Conservation (phyloP, 257 asterid species). For the Primulina eburnea region DNA sequence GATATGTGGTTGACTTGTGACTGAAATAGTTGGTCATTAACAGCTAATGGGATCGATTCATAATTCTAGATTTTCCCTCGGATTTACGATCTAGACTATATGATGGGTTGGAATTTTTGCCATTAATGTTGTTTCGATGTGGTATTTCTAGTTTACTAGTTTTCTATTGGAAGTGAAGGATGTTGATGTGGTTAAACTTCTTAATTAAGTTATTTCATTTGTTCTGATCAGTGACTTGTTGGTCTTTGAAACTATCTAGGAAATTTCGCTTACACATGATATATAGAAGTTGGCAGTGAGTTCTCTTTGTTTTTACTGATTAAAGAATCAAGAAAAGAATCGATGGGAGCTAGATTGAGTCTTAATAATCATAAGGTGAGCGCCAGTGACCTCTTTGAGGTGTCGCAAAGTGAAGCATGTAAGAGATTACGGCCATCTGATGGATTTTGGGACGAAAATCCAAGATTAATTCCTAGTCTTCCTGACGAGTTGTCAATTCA, state of each 20-base stretch:
- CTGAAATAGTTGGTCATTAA: background rate
- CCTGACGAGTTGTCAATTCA: slow-evolving; percentile 86
- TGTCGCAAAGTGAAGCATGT: slow-evolving; percentile 52
- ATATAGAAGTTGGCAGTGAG: slow-evolving; percentile 22
- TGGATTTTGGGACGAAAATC: slow-evolving; percentile 63
- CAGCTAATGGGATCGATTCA: background rate
- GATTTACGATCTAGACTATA: no score
- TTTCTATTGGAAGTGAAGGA: background rate
- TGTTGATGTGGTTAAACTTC: slow-evolving; percentile 9
- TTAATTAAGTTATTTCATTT: background rate
- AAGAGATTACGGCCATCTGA: slow-evolving; percentile 66
- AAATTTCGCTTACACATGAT: slow-evolving; percentile 21
- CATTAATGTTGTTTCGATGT: background rate
- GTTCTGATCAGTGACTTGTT: slow-evolving; percentile 15
- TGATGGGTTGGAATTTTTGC: background rate
- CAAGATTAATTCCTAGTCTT: slow-evolving; percentile 62
- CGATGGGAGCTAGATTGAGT: slow-evolving; percentile 78
- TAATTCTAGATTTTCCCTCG: background rate
- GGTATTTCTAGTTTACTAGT: background rate
- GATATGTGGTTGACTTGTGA: slow-evolving; percentile 20
- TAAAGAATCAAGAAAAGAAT: slow-evolving; percentile 14
- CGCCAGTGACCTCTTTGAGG: slow-evolving; percentile 36
- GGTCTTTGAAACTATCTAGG: slow-evolving; percentile 21
- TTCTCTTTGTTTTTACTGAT: slow-evolving; percentile 18
- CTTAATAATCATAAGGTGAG: slow-evolving; percentile 36